A percentile compares a stretch with the other conserved stretches of the same genome.
phyloP scores from a whole-genome alignment of 192 early-diverging fungal species.

The Obelidium mucronatum region DNA sequence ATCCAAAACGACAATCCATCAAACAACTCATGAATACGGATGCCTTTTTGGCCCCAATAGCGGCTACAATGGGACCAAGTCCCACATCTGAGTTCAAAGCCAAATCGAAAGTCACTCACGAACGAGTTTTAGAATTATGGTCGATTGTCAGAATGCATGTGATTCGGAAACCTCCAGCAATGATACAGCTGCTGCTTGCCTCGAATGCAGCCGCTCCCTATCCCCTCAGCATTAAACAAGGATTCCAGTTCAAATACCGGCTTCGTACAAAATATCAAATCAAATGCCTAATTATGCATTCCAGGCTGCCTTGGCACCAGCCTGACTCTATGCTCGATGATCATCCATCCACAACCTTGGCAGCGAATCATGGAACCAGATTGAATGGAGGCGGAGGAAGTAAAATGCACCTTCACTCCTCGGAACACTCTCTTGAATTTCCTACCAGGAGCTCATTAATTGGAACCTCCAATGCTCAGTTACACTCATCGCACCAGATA shows the following conservation, averaged over 20 bases:
- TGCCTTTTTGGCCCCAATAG: background rate
- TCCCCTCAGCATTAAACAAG: conserved; percentile 43
- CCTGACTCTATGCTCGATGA: conserved; percentile 22
- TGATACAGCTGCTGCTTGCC: conserved; percentile 18
- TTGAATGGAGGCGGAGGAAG: too few species aligned
- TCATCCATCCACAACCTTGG: too few species aligned
- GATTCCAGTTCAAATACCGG: conserved; percentile 45
- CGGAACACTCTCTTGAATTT: too few species aligned
- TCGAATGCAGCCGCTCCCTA: conserved; percentile 41
- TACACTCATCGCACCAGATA: too few species aligned
- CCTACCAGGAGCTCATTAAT: too few species aligned
- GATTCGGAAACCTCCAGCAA: conserved; percentile 9
- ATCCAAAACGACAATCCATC: background rate
- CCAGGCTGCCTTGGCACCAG: conserved; percentile 38
- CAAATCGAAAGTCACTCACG: conserved; percentile 19
- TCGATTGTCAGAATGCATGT: conserved; percentile 6
- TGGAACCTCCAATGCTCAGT: too few species aligned
- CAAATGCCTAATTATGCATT: conserved; percentile 28
- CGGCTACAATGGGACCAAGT: background rate
- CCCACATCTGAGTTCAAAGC: background rate
- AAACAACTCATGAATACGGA: background rate
- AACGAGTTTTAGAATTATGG: conserved; percentile 25
- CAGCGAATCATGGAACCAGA: too few species aligned
- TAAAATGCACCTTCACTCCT: too few species aligned
- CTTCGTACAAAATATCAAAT: conserved; percentile 36